Percentiles rank a stretch among this genome's conserved stretches.
phyloP scores from a whole-genome alignment of 805 yeast genomes.

The Saturnispora bothae region DNA sequence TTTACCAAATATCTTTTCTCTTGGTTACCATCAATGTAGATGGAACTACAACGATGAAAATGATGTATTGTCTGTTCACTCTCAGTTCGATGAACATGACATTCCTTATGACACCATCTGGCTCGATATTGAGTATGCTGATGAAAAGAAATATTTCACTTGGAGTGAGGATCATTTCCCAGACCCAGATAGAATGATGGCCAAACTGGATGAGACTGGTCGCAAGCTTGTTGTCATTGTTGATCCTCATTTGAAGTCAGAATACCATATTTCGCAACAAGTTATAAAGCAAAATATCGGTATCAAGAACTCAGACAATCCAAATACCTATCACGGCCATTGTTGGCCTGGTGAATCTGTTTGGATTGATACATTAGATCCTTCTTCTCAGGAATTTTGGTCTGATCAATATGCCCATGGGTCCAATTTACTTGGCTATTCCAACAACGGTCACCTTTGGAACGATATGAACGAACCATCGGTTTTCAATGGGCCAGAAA shows the following conservation, averaged over 20 bases:
- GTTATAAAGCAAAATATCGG: slow-evolving; percentile 38
- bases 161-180: slow-evolving; percentile 76
- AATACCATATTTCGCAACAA: slow-evolving; percentile 52
- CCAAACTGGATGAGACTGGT: slow-evolving; percentile 55
- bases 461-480: slow-evolving; percentile 99
- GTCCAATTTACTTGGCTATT: slow-evolving; percentile 33
- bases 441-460: slow-evolving; percentile 76
- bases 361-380: slow-evolving; percentile 83
- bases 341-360: slow-evolving; percentile 98
- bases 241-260: slow-evolving; percentile 82
- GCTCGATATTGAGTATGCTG: slow-evolving; percentile 92
- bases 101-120: slow-evolving; percentile 89
- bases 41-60: slow-evolving; percentile 92
- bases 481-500: slow-evolving; percentile 90
- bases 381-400: slow-evolving; percentile 55
- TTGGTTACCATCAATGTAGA: slow-evolving; percentile 93
- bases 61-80: slow-evolving; percentile 68
- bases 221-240: slow-evolving; percentile 75
- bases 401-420: slow-evolving; percentile 37
- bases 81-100: slow-evolving; percentile 56
- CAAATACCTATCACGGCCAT: slow-evolving; percentile 57
- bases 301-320: slow-evolving; percentile 36
- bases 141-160: slow-evolving; percentile 77
- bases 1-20: slow-evolving; percentile 66
- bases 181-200: slow-evolving; percentile 59